Base-by-base conservation (phyloP, 2,329 filamentous ascomycete species). In the Fusarium sp. region DNA sequence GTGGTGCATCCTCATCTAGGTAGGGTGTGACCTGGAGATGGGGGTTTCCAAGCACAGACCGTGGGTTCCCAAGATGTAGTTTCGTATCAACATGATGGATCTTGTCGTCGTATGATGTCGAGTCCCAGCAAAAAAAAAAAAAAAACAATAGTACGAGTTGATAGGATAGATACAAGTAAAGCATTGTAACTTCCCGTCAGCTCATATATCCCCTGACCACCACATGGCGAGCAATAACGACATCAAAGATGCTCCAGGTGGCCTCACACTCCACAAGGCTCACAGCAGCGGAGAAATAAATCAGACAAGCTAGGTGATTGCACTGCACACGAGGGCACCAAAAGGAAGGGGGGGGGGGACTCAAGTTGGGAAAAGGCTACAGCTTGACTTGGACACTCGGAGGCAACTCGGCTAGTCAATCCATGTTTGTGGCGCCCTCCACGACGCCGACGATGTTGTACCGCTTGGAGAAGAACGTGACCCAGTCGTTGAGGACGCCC, bases 401-500 rank as follows among this genome's bases (percentile, higher is more conserved):
- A 53, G 65, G 63, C 61, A 58, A 58, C 61, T 67, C 70, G 63
- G 69, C 65, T 73, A 75, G 73, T 75, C 72, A 75, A 27, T 84
- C 85, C 75, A 82, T 80, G 75, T 90, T 90, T 27, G 85, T 88
- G 27, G 87, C 87, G 34, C 86, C 87, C 64, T 85, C 81, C 14
- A 91, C 87, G 61, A 84, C 79, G 13, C 93, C 93, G 50, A 96
- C 89, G 56, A 98, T 87, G 75, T 97, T 98, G 83, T 99, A 99
- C 62, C 96, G 87, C 84, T 98, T 99, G 72, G 91, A 93, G 81
- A 99, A 99, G 82, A 97, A 99, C 2, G 91, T 97, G 69, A 91
- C 89, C 96, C 96, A 99, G 79, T 99, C 96, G 58, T 95, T 87
- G 66, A 99, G 82, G 3, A 91, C 90, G 25, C 87, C 88, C 83